phyloP scores from a whole-genome alignment of 1,284 basidiomycete genomes.

The Puccinia hordei region DNA sequence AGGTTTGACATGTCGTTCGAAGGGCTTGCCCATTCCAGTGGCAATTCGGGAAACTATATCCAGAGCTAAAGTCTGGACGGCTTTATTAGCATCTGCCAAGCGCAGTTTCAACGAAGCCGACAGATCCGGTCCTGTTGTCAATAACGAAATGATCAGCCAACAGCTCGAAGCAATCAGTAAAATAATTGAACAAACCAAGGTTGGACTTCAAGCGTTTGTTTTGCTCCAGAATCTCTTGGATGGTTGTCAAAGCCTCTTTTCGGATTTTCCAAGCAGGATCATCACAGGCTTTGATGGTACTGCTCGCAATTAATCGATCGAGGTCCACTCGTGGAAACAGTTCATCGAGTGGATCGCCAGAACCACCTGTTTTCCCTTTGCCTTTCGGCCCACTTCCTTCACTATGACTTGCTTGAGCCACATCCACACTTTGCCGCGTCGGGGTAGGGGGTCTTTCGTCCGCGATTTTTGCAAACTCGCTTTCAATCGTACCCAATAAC shows the following conservation, averaged over 20 bases:
- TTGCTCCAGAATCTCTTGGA: slow-evolving; percentile 79
- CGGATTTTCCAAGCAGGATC: slow-evolving; percentile 92
- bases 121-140: slow-evolving; percentile 73
- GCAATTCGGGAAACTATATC: slow-evolving; percentile 88
- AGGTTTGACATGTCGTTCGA: slow-evolving; percentile 83
- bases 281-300: slow-evolving; percentile 73
- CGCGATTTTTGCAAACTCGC: slow-evolving; percentile 93
- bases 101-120: slow-evolving; percentile 83
- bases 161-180: slow-evolving; percentile 11
- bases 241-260: slow-evolving; percentile 87
- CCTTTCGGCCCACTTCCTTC: slow-evolving; percentile 61
- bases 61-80: slow-evolving; percentile 84
- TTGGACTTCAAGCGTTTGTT: slow-evolving; percentile 88
- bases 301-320: slow-evolving; percentile 81
- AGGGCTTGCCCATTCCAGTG: slow-evolving; percentile 88
- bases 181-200: slow-evolving; percentile 69
- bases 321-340: slow-evolving; percentile 93
- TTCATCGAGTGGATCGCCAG: slow-evolving; percentile 78
- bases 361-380: slow-evolving; percentile 60
- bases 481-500: slow-evolving; percentile 82
- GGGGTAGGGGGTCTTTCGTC: slow-evolving; percentile 78
- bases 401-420: slow-evolving; percentile 60
- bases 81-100: slow-evolving; percentile 88
- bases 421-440: slow-evolving; percentile 73
- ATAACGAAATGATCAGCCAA: slow-evolving; percentile 32